phyloP scores from a whole-genome alignment of 306 rosid species.

The Hippophae rhamnoides region DNA sequence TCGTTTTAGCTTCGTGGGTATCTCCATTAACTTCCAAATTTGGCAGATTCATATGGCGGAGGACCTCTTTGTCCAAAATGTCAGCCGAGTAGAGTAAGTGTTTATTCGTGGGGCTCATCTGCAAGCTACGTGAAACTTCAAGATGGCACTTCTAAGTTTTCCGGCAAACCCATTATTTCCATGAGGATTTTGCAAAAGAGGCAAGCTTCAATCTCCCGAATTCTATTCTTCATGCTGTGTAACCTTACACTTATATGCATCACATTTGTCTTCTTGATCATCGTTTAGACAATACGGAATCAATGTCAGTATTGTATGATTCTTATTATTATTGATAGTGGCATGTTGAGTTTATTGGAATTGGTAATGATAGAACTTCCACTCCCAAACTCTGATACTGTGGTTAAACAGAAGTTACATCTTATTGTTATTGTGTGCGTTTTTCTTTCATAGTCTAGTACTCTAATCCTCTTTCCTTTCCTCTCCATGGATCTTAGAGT shows the following conservation, averaged over 20 bases:
- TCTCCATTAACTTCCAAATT: conserved; percentile 2
- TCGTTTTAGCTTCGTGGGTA: conserved; percentile 3
- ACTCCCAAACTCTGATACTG: too few species aligned
- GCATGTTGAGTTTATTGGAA: too few species aligned
- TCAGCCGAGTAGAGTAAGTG: conserved; percentile 15
- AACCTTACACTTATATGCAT: neutral
- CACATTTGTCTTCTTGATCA: too few species aligned
- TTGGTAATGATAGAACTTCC: too few species aligned
- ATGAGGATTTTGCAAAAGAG: conserved; percentile 29
- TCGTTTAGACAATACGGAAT: too few species aligned
- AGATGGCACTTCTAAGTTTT: conserved; percentile 21
- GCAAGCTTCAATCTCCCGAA: conserved; percentile 18
- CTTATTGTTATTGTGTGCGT: too few species aligned
- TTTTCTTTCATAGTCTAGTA: neutral
- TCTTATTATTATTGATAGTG: too few species aligned
- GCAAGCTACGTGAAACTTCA: conserved; percentile 36
- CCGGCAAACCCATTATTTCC: conserved; percentile 24
- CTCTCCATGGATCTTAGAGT: conserved; percentile 25
- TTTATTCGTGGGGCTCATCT: conserved; percentile 43
- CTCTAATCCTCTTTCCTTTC: neutral
- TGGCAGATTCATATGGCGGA: conserved; percentile 35
- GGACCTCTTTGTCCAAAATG: conserved; percentile 28
- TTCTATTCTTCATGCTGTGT: neutral
- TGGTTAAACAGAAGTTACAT: too few species aligned
- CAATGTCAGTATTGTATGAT: too few species aligned